A percentile compares a stretch with the other conserved stretches of the same genome.
These are phyloP conservation scores for Diospyros lotus DNA, from an alignment of 148 eudicot genomes.

Conservation along the genomic window DNA sequence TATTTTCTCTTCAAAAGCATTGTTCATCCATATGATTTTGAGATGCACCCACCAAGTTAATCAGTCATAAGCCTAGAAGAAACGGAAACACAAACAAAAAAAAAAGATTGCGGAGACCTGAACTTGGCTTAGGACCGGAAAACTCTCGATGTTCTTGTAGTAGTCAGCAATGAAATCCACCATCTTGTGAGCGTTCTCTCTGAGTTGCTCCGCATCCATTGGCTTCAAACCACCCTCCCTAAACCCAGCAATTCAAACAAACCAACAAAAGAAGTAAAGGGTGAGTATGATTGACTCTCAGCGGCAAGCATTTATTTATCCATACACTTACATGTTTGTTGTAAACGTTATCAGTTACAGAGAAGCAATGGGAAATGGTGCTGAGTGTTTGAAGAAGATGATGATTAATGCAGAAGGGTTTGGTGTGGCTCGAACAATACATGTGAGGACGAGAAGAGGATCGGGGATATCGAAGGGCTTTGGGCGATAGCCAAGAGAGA, in stretches of 20 bases:
- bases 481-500: no score
- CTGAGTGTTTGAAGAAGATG: no score
- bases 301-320: no score
- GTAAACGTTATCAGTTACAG: no score
- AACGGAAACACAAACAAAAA: background rate
- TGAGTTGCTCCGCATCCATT: conserved; percentile 82
- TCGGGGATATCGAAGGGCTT: no score
- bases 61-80: background rate
- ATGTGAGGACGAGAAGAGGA: no score
- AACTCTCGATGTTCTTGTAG: conserved; percentile 72
- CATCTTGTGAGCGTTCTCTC: conserved; percentile 84
- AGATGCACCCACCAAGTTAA: background rate
- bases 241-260: background rate
- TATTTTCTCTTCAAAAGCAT: background rate
- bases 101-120: conserved; percentile 29
- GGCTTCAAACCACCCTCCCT: conserved; percentile 75
- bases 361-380: no score
- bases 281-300: no score
- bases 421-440: no score
- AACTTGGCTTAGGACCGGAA: conserved; percentile 85
- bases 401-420: no score
- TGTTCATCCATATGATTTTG: background rate
- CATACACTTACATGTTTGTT: no score
- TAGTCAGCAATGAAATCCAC: conserved; percentile 97
- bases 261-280: background rate